Conservation (phyloP, 164 flowering plant species). For the Nymphaea colorata region DNA sequence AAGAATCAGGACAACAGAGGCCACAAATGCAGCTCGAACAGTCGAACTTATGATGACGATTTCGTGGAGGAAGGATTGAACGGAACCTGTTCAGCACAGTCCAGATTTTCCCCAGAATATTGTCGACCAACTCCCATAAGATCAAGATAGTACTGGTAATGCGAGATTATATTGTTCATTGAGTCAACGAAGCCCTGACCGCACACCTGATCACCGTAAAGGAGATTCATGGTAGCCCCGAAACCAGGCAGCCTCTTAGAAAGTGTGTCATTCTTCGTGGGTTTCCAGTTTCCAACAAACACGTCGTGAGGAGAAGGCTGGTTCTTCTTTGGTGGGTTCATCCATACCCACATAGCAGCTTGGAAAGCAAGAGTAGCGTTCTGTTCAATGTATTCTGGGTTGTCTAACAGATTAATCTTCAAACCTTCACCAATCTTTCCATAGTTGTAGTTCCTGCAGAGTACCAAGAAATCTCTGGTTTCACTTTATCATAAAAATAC, state of each 20-base stretch:
- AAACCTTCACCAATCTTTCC: slow-evolving; percentile 51
- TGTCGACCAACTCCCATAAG: slow-evolving; percentile 68
- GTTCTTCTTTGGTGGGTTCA: slow-evolving; percentile 52
- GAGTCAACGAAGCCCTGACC: slow-evolving; percentile 59
- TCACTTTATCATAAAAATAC: no score
- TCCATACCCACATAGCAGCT: slow-evolving; percentile 74
- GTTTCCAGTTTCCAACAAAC: slow-evolving; percentile 82
- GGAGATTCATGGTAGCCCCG: slow-evolving; percentile 80
- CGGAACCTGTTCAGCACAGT: slow-evolving; percentile 56
- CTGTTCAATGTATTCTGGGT: slow-evolving; percentile 80
- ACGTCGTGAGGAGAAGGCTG: slow-evolving; percentile 74
- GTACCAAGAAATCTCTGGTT: no score
- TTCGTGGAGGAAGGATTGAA: slow-evolving; percentile 41
- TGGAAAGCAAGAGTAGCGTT: slow-evolving; percentile 80
- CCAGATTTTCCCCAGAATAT: slow-evolving; percentile 48
- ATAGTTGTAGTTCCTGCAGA: slow-evolving; percentile 68
- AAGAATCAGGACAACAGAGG: background rate
- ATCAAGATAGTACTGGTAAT: slow-evolving; percentile 69
- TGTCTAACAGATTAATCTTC: slow-evolving; percentile 52
- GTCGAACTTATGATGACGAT: slow-evolving; percentile 27
- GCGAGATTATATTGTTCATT: slow-evolving; percentile 71
- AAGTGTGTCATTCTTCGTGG: slow-evolving; percentile 77
- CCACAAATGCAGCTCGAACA: background rate
- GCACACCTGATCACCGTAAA: slow-evolving; percentile 57
- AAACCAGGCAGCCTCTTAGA: slow-evolving; percentile 64